phyloP scores from a whole-genome alignment of 768 basidiomycete species.

The Trametes maxima region DNA sequence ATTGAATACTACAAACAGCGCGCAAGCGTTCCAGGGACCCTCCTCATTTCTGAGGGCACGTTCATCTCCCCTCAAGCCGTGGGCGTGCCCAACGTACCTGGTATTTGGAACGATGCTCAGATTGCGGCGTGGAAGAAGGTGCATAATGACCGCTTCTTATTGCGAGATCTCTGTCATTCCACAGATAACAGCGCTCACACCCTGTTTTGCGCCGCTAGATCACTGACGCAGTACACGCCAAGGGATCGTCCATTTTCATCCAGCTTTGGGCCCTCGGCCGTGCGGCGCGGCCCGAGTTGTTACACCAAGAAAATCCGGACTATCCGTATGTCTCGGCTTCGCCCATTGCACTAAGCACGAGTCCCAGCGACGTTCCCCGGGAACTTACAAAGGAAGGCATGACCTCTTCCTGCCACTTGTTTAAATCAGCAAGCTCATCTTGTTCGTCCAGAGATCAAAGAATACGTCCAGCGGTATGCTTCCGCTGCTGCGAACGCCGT shows the following conservation, averaged over 20 bases:
- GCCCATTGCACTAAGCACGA: constrained; percentile 29
- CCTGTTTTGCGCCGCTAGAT: constrained; percentile 38
- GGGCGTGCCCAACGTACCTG: constrained; percentile 54
- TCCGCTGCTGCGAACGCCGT: constrained; percentile 34
- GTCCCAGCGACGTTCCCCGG: constrained; percentile 21
- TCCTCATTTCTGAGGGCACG: constrained; percentile 61
- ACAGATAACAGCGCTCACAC: neutral
- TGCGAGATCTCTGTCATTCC: too few species aligned
- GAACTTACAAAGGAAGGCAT: constrained; percentile 29
- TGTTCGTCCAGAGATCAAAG: constrained; percentile 33
- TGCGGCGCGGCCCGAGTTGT: constrained; percentile 35
- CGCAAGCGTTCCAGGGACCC: constrained; percentile 48
- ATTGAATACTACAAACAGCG: constrained; percentile 54
- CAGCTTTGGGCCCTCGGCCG: constrained; percentile 63
- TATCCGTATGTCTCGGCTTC: constrained; percentile 18
- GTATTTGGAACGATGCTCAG: constrained; percentile 67
- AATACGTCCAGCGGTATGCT: constrained; percentile 39
- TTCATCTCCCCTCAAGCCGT: constrained; percentile 52
- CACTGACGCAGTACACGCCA: constrained; percentile 55
- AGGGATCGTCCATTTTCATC: constrained; percentile 50
- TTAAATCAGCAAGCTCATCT: too few species aligned
- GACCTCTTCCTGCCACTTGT: neutral
- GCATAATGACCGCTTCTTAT: constrained; percentile 7
- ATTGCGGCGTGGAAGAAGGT: constrained; percentile 52
- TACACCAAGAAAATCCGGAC: constrained; percentile 39